Evolutionary conservation across 129 eudicot genomes (phyloP), one percentile per base, ranked within the genome.

Genomic region (Helichrysum umbraculigerum): DNA sequence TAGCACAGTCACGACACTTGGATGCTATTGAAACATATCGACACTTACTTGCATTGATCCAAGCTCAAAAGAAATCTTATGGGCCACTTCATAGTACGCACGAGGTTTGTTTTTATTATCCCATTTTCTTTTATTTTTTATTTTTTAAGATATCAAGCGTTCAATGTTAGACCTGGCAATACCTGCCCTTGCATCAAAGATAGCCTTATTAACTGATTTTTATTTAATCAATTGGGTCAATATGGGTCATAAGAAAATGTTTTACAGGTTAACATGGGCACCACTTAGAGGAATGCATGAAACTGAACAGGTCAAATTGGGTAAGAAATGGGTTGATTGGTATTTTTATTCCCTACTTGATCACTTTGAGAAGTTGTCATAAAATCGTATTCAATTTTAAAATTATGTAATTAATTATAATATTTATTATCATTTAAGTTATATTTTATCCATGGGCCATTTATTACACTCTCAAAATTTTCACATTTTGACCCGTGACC

Each of bases 11-110:
- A n/a, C 82, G 76, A 20, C 91, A 91, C 59, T 81, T 75, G 80
- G 98, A 93, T 81, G 97, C 98, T 21, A 85, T 90, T 56, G 97
- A 93, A 82, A 90, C 98, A 8, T 93, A 90, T 39, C 92, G 97
- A 0, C 78, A 85, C 76, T 88, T 93, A 64, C 96, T 93, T 54
- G 97, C 98, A 39, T 74, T 93, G 77, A 91, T 90, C 65, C 96
- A 93, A 84, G 97, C 92, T 29, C 98, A 93, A 78, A 85, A 86
- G 66, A 93, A 93, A 81, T 83, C 97, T 72, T 74, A 74, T 69
- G 93, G 97, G 21, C 89, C 91, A 42, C 88, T 75, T 52, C 76
- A 81, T 62, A 61, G 68, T 65, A 62, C 78, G 34, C 73, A 60
- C 57, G 96, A 90, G 98, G 98, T 87, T 70, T 42, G 75, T 58